Conservation (phyloP, 345 rosid species). For the Ceriops decandra region DNA sequence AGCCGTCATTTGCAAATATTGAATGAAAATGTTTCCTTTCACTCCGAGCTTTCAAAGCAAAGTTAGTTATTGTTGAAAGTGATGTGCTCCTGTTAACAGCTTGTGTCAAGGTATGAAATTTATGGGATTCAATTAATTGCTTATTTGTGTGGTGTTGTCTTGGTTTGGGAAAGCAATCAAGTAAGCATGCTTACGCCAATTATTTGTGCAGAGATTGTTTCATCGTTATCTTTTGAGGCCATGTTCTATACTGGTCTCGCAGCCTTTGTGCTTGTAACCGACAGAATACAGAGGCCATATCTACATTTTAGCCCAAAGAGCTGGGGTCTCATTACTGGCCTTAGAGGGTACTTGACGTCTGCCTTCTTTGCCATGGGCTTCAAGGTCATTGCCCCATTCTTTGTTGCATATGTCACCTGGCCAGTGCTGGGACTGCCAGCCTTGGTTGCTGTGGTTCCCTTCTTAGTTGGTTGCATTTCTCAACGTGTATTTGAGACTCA, state of each 20-base stretch:
- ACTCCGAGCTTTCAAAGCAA: not conserved
- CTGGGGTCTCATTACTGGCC: conserved; percentile 87
- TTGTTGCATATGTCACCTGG: conserved; percentile 62
- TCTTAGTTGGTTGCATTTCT: conserved; percentile 64
- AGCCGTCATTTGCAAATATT: not conserved
- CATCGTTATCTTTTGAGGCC: conserved; percentile 55
- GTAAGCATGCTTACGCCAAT: not conserved
- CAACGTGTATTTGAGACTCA: conserved; percentile 55
- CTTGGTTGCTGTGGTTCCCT: conserved; percentile 63
- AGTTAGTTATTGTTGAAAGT: not conserved
- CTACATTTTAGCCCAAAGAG: conserved; percentile 72
- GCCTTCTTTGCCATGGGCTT: conserved; percentile 60
- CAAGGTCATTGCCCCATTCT: conserved; percentile 53
- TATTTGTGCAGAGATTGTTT: conserved; percentile 48
- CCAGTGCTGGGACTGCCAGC: conserved; percentile 65
- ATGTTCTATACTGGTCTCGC: conserved; percentile 71
- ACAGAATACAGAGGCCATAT: conserved; percentile 70
- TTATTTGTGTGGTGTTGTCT: not conserved
- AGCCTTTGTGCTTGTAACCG: conserved; percentile 52
- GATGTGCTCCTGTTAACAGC: not conserved
- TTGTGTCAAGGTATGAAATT: not conserved
- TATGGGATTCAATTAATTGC: too few species aligned
- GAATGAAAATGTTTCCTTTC: not conserved
- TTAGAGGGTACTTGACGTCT: conserved; percentile 63
- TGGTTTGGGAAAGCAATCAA: not conserved